Evolutionary conservation across 2,329 filamentous ascomycete genomes (phyloP).

Genomic region (Colletotrichum tofieldiae): DNA sequence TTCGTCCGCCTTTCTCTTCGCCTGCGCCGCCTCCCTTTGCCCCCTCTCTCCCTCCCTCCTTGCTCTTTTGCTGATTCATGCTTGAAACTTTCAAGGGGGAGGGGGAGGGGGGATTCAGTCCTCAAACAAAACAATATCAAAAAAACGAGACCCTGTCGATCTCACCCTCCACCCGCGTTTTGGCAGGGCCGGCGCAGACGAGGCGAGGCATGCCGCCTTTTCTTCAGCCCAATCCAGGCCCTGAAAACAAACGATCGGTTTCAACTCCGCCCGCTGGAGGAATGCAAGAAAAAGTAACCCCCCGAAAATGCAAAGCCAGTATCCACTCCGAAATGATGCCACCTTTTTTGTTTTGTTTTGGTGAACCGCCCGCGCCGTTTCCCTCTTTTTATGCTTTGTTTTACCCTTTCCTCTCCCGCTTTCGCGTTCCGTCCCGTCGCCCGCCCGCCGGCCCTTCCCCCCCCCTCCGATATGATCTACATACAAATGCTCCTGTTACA

Average conservation of each 20-base stretch:
- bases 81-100: not conserved
- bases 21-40: not conserved
- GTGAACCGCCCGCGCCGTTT: not conserved
- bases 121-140: not conserved
- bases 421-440: not conserved
- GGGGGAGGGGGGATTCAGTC: not conserved
- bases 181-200: not conserved
- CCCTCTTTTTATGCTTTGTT: not conserved
- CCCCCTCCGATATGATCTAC: not conserved
- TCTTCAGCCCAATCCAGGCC: not conserved
- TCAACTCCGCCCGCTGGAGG: not conserved
- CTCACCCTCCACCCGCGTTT: not conserved
- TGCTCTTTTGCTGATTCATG: not conserved
- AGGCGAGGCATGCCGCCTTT: not conserved
- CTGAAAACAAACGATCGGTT: not conserved
- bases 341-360: not conserved
- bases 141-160: not conserved
- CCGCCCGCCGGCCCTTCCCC: not conserved
- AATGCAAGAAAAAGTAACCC: not conserved
- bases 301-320: not conserved
- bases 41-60: not conserved
- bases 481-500: not conserved
- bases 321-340: slow-evolving; percentile 7
- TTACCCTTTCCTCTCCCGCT: not conserved
- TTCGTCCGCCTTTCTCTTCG: not conserved